Conservation (phyloP, 257 asterid genomes). For the Penstemon eatonii region DNA sequence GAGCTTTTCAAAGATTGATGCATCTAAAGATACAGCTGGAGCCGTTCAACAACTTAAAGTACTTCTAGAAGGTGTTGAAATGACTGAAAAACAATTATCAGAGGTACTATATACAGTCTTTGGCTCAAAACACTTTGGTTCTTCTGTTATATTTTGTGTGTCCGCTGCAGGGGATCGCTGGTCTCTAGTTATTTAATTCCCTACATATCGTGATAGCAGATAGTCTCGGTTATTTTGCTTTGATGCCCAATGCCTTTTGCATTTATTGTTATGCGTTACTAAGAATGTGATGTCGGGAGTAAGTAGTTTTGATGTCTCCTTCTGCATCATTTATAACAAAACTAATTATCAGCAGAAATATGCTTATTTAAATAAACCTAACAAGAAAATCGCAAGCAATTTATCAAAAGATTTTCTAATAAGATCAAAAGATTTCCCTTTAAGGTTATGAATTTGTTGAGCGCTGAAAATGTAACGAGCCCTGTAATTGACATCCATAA, state of each 20-base stretch:
- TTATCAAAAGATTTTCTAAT: not conserved
- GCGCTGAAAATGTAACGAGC: conserved; percentile 6
- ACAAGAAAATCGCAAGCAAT: conserved; percentile 5
- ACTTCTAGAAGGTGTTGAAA: conserved; percentile 94
- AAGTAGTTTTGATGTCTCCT: not conserved
- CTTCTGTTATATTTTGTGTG: conserved; percentile 10
- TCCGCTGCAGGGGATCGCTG: conserved; percentile 11
- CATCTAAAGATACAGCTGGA: conserved; percentile 62
- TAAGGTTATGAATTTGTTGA: not conserved
- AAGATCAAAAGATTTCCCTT: not conserved
- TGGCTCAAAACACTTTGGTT: conserved; percentile 5
- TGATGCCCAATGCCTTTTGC: not conserved
- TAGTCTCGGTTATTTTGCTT: not conserved
- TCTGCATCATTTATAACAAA: not conserved
- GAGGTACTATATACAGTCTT: conserved; percentile 56
- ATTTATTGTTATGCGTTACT: conserved; percentile 6
- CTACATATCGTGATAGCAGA: not conserved
- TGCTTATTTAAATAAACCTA: not conserved
- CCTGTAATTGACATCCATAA: conserved; percentile 2
- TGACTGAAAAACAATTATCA: conserved; percentile 90
- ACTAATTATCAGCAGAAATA: not conserved
- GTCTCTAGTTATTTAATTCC: conserved; percentile 1
- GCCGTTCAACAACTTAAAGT: conserved; percentile 77
- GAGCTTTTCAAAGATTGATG: conserved; percentile 69
- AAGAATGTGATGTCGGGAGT: not conserved